A percentile compares a stretch with the other conserved stretches of the same genome.
Evolutionary conservation across 1,284 basidiomycete species (phyloP).

Genomic region (Tilletia indica): DNA sequence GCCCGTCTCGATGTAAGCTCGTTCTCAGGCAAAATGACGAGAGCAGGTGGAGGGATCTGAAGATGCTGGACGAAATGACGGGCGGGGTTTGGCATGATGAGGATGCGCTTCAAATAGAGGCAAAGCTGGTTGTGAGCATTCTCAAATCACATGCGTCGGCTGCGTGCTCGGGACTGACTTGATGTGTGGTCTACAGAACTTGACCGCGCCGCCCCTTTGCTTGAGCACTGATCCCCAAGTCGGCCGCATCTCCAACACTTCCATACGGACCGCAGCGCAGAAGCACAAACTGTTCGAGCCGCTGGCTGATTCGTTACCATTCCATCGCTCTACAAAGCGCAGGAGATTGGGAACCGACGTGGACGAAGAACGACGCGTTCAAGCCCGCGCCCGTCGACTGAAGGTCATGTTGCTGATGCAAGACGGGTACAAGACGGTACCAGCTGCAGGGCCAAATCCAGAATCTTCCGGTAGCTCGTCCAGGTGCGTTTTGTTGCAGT

Average conservation of each 20-base stretch:
- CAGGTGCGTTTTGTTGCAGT: neutral
- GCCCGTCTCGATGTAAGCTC: slow-evolving; percentile 25
- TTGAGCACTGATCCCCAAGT: slow-evolving; percentile 49
- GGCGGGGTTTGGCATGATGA: slow-evolving; percentile 50
- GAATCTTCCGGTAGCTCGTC: neutral
- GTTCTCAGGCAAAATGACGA: slow-evolving; percentile 48
- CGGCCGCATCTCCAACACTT: slow-evolving; percentile 49
- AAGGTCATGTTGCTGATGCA: slow-evolving; percentile 53
- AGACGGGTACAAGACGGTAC: slow-evolving; percentile 31
- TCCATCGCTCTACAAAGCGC: slow-evolving; percentile 30
- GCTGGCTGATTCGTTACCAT: slow-evolving; percentile 5
- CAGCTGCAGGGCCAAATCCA: neutral
- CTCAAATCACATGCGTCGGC: neutral
- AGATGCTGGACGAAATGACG: slow-evolving; percentile 40
- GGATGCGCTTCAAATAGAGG: slow-evolving; percentile 49
- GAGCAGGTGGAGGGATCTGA: slow-evolving; percentile 49
- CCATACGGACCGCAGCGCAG: slow-evolving; percentile 46
- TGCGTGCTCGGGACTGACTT: neutral
- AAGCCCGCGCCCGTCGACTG: slow-evolving; percentile 26
- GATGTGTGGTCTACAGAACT: slow-evolving; percentile 17
- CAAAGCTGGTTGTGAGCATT: slow-evolving; percentile 38
- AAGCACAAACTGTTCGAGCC: slow-evolving; percentile 7
- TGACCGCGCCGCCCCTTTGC: slow-evolving; percentile 51
- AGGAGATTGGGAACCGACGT: slow-evolving; percentile 44
- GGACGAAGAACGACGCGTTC: slow-evolving; percentile 34